Percentiles rank a stretch among this genome's conserved stretches.
Conservation (phyloP, 2,329 filamentous ascomycete species). For the Clarireedia paspali region DNA sequence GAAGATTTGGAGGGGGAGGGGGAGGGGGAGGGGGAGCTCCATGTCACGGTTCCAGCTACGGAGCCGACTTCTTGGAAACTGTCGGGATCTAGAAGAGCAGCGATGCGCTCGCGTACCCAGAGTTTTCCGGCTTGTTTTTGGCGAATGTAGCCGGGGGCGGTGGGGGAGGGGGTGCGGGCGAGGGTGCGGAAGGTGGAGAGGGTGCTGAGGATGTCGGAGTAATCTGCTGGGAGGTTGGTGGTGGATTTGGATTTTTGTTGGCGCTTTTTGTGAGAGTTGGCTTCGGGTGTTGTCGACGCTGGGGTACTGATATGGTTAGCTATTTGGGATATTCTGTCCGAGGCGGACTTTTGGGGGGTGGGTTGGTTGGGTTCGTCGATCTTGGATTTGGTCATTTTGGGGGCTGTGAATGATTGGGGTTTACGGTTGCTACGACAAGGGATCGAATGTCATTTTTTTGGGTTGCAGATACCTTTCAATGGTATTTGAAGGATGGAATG, state of each 20-base stretch:
- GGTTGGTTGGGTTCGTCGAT: constrained; percentile 1
- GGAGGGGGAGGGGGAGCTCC: constrained; percentile 31
- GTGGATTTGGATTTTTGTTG: constrained; percentile 24
- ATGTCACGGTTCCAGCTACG: constrained; percentile 50
- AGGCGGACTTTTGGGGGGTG: constrained; percentile 12
- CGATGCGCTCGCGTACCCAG: constrained; percentile 55
- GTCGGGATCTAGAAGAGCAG: constrained; percentile 46
- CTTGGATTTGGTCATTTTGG: background rate
- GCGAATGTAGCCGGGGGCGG: constrained; percentile 49
- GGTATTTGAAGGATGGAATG: background rate
- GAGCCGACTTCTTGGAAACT: constrained; percentile 54
- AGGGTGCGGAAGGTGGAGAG: constrained; percentile 43
- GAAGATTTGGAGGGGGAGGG: no score
- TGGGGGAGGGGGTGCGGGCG: constrained; percentile 46
- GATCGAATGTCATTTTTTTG: no score
- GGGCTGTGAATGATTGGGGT: constrained; percentile 10
- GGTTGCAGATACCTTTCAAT: no score
- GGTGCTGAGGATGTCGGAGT: constrained; percentile 53
- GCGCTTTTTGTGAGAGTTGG: constrained; percentile 23
- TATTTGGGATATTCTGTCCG: constrained; percentile 28
- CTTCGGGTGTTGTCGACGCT: no score
- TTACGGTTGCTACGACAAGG: no score
- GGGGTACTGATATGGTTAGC: constrained; percentile 20
- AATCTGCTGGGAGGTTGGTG: constrained; percentile 47
- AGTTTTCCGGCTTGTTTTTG: constrained; percentile 58